Evolutionary conservation across 106 monocot species (phyloP), one percentile per base, ranked within the genome.

Genomic region (Hemerocallis citrina): DNA sequence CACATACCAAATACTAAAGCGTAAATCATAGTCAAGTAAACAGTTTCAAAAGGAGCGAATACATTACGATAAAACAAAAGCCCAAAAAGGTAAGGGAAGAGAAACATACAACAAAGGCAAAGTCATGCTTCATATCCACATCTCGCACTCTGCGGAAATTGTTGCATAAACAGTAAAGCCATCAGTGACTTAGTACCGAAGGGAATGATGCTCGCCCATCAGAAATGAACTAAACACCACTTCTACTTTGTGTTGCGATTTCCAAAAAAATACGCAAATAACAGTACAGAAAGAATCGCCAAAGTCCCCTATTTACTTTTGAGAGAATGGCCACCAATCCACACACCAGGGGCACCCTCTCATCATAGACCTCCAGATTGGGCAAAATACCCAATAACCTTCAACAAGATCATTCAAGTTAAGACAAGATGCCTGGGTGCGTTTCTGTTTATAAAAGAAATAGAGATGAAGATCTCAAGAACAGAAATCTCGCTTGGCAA

Each of bases 61-160:
- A 55, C 32, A 29, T 17, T n/a, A 16, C 17, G 12, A 55, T 15
- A 29, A 33, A 5, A n/a, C 24, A 59, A 11, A 38, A 16, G 17
- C 20, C 0, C n/a, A 40, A 41, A 14, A 13, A 49, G 33, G 5
- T 45, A 37, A 45, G 23, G 14, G 29, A 39, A 41, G 32, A 39
- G 59, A 61, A 43, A 84, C 98, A 73, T 99, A 99, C 92, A 68
- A 99, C 64, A 61, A 99, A 99, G 41, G 98, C 92, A 60, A 74
- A 99, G 79, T 99, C 92, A 40, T 82, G 92, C 98, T 99, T 99
- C 88, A 99, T 67, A 71, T 99, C 98, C 98, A 99, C 91, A 63
- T 92, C 92, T 22, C 88, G 92, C 72, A 99, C 75, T 99, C 92
- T 99, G 92, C 84, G 82, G 65, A 87, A 92, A 87, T 48, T 79